Base-by-base conservation (phyloP, 2,329 filamentous ascomycete species). In the Dothistroma pini region DNA sequence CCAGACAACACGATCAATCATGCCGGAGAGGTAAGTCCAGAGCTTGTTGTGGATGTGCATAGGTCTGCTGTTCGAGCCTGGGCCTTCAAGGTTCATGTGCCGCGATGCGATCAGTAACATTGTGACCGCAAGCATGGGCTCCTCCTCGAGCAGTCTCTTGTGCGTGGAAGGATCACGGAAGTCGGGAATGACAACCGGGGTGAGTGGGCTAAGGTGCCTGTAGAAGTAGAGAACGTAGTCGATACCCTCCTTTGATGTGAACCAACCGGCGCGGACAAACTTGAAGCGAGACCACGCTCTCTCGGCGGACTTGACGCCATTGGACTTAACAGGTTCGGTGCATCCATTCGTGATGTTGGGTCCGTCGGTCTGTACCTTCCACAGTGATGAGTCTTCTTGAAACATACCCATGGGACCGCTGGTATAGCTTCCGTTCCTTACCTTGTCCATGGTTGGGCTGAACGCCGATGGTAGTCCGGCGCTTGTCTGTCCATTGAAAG, bases 211-310 rank as follows among this genome's bases (percentile, higher is more conserved):
- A 8, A 97, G 83, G 69, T 92, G 91, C 68, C 89, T 86, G 77
- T 97, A 97, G 77, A 97, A 97, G 77, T 97, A 97, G 73, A 93
- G 88, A 65, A 99, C 90, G 72, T 97, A 97, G 49, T 89, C 87
- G 75, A 97, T 93, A 22, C 91, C 93, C 76, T 99, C 95, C 66
- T 90, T 87, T 0, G 93, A 90, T 0, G 92, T 96, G 74, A 99
- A 95, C 93, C 93, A 97, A 10, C 95, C 95, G 9, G 92, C 92
- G 57, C 92, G 87, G n/a, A 97, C 93, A 73, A 97, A 97, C 49
- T 93, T 88, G 74, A 97, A 93, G 65, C 91, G 83, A 1, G 88
- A 86, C 95, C 95, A 99, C n/a, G 91, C 89, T 70, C 86, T 87
- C 62, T 96, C 78, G 0, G 93, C 93, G 60, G 89, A 44, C 41